Conservation (phyloP, 1,139 yeast species). For the Pichia norvegensis region DNA sequence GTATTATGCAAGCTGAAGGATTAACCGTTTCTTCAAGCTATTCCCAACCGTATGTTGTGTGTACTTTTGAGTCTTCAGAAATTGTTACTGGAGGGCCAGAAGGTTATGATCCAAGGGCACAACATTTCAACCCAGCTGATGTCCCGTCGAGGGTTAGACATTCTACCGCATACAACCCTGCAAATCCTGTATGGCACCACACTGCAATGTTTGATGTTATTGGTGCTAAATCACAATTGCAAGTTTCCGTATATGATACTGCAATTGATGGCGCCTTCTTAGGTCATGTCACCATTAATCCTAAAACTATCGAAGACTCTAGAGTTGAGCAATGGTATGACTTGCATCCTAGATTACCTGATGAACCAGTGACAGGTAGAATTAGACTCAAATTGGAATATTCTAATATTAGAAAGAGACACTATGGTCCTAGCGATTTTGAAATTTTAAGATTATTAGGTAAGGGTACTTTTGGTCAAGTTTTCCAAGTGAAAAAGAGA, state of each 20-base stretch:
- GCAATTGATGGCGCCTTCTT: conserved; percentile 73
- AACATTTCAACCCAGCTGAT: conserved; percentile 1
- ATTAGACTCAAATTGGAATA: conserved; percentile 70
- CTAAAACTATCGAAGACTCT: conserved; percentile 45
- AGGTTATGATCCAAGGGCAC: conserved; percentile 33
- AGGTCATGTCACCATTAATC: conserved; percentile 74
- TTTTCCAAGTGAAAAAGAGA: conserved; percentile 84
- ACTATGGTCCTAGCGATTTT: conserved; percentile 89
- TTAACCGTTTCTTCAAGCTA: conserved; percentile 45
- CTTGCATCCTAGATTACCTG: conserved; percentile 64
- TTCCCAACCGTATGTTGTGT: conserved; percentile 82
- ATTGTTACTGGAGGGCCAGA: conserved; percentile 79
- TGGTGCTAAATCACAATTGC: conserved; percentile 73
- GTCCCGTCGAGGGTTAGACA: conserved; percentile 12
- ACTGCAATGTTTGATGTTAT: conserved; percentile 89
- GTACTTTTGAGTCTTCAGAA: conserved; percentile 89
- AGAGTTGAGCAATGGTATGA: conserved; percentile 61
- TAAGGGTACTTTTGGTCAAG: conserved; percentile 96
- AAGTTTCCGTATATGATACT: conserved; percentile 82
- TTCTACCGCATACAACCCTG: conserved; percentile 29
- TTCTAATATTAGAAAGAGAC: conserved; percentile 59
- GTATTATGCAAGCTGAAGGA: conserved; percentile 71
- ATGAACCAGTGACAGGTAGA: conserved; percentile 72
- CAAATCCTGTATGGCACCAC: conserved; percentile 83
- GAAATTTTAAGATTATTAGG: conserved; percentile 85